Base-by-base conservation (phyloP, 1,284 basidiomycete genomes). In the Austropuccinia psidii region DNA sequence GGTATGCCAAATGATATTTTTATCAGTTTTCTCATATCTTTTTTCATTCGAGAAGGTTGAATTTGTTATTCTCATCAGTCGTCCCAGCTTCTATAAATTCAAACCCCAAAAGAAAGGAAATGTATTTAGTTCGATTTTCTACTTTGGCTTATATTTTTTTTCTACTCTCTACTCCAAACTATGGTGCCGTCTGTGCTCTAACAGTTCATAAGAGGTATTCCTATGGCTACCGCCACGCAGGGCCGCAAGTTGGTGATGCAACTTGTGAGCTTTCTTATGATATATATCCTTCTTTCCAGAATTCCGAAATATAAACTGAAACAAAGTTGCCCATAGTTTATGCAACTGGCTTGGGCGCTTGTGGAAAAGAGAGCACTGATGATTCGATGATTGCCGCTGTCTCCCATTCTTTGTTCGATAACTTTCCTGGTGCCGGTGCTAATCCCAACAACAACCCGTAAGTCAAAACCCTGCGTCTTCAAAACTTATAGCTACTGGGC, bases 371-470 rank as follows among this genome's bases (percentile, higher is more conserved):
- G 65, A 88, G 87, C 82, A 81, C 39, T 0, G 84, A 86, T 77
- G 73, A 41, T 1, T 82, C 89, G 21, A 77, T 79, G 78, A 88
- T 90, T 68, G 85, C 81, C 58, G 89, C 89, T 2, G 86, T 87
- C 67, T 86, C 87, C 17, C 76, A 85, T 4, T 31, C 78, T 0
- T 79, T 89, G 4, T 90, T 85, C 78, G 88, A 90, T 77, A 50
- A 2, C 6, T 89, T 80, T 77, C 87, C 87, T 57, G 58, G 77
- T 49, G 75, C 76, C 5, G 75, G 54, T 54, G 81, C 43, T 17
- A 85, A 89, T 81, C 86, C 87, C 61, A 89, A 89, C 80, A 76
- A 74, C 57, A 89, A 89, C 80, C 87, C 87, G 61, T 64, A 21
- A 49, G 61, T 64, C 11, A 2, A 4, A 45, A 15, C 9, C 11